These are phyloP conservation scores for Beauveria australis DNA, from an alignment of 2,329 filamentous ascomycete genomes.

Conservation along the genomic window DNA sequence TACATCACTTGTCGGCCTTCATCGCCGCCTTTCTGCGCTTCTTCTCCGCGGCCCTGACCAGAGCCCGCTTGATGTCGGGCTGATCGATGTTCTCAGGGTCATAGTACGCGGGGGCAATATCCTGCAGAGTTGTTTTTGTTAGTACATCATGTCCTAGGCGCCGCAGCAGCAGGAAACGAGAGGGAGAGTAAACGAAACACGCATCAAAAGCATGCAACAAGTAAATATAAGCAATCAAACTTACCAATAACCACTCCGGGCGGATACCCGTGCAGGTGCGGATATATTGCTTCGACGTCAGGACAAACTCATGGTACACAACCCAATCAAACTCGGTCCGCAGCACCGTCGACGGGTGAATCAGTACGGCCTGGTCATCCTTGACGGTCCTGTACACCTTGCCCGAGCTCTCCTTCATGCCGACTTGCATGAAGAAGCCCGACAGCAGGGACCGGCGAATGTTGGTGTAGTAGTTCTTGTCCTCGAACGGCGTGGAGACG, in stretches of 20 bases:
- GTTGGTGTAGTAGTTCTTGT: slow-evolving; percentile 98
- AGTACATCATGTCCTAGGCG: slow-evolving; percentile 45
- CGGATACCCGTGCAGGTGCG: slow-evolving; percentile 85
- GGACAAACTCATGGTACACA: slow-evolving; percentile 94
- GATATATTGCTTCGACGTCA: slow-evolving; percentile 97
- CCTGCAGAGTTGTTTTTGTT: slow-evolving; percentile 40
- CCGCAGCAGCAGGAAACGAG: neutral
- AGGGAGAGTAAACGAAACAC: neutral
- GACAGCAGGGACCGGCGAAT: slow-evolving; percentile 86
- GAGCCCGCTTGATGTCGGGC: slow-evolving; percentile 70
- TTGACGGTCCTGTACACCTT: slow-evolving; percentile 96
- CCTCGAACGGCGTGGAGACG: slow-evolving; percentile 78
- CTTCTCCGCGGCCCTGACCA: slow-evolving; percentile 51
- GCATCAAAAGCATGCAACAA: neutral
- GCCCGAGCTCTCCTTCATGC: slow-evolving; percentile 79
- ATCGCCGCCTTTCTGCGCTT: slow-evolving; percentile 51
- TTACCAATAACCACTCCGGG: slow-evolving; percentile 87
- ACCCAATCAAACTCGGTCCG: slow-evolving; percentile 91
- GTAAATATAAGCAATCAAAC: slow-evolving; percentile 20
- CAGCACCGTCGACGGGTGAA: slow-evolving; percentile 89
- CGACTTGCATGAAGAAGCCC: slow-evolving; percentile 99
- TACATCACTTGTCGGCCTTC: slow-evolving; percentile 36
- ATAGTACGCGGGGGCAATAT: slow-evolving; percentile 91
- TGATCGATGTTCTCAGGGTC: slow-evolving; percentile 76
- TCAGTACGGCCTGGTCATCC: slow-evolving; percentile 85